phyloP scores from a whole-genome alignment of 2,329 filamentous ascomycete species.

The Knoxdaviesia proteae region DNA sequence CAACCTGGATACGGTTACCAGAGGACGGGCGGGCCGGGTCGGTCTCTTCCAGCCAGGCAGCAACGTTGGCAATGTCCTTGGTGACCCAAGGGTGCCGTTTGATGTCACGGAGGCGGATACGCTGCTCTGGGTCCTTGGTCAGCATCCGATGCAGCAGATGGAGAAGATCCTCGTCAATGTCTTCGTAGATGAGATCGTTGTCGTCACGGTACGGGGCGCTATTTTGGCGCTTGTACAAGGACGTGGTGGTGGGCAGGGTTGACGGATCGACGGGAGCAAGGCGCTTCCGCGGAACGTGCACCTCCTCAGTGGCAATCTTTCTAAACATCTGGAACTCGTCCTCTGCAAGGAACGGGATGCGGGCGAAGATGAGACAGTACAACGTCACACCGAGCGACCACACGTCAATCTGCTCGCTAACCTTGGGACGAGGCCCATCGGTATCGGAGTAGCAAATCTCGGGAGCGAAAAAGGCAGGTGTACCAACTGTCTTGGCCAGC shows the following conservation, averaged over 20 bases:
- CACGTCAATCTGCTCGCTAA: conserved; percentile 87
- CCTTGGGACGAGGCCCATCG: conserved; percentile 46
- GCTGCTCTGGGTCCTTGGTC: conserved; percentile 70
- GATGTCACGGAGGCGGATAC: conserved; percentile 77
- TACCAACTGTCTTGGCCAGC: conserved; percentile 94
- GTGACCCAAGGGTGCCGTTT: conserved; percentile 89
- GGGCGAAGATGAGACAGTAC: conserved; percentile 85
- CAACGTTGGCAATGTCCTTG: conserved; percentile 51
- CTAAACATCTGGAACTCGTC: conserved; percentile 85
- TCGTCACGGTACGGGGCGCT: conserved; percentile 52
- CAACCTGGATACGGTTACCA: conserved; percentile 77
- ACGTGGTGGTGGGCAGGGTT: conserved; percentile 31
- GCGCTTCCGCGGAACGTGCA: conserved; percentile 66
- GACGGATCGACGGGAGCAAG: conserved; percentile 53
- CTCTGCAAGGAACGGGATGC: conserved; percentile 79
- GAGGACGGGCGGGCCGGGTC: conserved; percentile 61
- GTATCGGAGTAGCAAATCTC: conserved; percentile 83
- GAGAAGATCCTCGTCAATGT: conserved; percentile 57
- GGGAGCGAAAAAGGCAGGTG: conserved; percentile 90
- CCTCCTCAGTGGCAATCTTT: conserved; percentile 79
- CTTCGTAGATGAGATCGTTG: conserved; percentile 65
- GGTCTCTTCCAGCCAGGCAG: conserved; percentile 81
- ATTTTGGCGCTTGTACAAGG: conserved; percentile 34
- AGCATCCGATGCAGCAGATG: conserved; percentile 66
- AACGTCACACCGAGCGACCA: conserved; percentile 94